Evolutionary conservation across 257 asterid genomes (phyloP).

Genomic region (Lavandula angustifolia): DNA sequence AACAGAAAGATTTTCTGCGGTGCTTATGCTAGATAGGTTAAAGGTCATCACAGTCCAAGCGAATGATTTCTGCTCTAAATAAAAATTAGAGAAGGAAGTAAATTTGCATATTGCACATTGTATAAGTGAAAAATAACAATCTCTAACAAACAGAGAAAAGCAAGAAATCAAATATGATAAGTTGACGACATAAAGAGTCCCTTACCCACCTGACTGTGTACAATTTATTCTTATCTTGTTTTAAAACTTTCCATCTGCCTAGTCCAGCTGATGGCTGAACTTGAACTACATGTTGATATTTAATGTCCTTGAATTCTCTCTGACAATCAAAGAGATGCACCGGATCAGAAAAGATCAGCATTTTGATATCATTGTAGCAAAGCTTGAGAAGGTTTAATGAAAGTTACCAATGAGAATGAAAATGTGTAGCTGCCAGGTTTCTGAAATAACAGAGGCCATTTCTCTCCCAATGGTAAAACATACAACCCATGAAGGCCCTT

Average conservation of each 20-base stretch:
- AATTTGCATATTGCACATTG: background rate
- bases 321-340: constrained; percentile 30
- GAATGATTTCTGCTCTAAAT: background rate
- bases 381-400: background rate
- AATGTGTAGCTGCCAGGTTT: constrained; percentile 53
- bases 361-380: background rate
- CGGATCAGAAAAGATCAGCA: constrained; percentile 27
- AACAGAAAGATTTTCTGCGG: constrained; percentile 4
- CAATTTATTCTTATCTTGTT: constrained; percentile 26
- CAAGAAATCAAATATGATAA: constrained; percentile 3
- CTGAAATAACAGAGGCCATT: constrained; percentile 36
- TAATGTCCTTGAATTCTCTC: constrained; percentile 33
- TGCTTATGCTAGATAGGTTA: background rate
- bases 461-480: constrained; percentile 38
- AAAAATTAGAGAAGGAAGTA: background rate
- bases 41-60: background rate
- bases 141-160: background rate
- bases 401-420: constrained; percentile 60
- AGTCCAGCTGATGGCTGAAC: constrained; percentile 45
- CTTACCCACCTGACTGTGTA: constrained; percentile 51
- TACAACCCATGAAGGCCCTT: constrained; percentile 56
- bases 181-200: background rate
- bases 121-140: background rate
- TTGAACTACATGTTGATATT: constrained; percentile 39
- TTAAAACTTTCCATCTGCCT: constrained; percentile 48